Conservation (phyloP, 2,329 filamentous ascomycete genomes). For the Pseudocercospora eumusae region DNA sequence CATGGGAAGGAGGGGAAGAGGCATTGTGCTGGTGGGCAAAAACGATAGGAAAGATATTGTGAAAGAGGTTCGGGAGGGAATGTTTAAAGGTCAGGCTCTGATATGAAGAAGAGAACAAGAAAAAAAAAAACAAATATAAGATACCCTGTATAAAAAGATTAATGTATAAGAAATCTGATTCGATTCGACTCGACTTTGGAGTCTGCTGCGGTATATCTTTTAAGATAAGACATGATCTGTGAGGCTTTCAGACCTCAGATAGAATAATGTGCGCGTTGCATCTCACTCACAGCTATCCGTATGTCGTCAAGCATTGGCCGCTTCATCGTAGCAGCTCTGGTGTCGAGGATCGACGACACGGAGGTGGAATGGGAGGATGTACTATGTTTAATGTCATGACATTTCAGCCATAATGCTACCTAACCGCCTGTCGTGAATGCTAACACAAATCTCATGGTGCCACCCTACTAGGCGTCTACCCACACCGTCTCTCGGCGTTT, state of each 20-base stretch:
- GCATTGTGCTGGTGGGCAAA: constrained; percentile 86
- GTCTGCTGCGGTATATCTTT: too few species aligned
- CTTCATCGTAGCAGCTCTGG: not conserved
- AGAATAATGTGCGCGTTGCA: too few species aligned
- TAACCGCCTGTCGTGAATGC: constrained; percentile 7
- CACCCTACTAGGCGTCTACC: constrained; percentile 1
- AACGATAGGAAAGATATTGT: constrained; percentile 88
- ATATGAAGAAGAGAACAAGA: too few species aligned
- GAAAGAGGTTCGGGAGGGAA: constrained; percentile 80
- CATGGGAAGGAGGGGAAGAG: constrained; percentile 87
- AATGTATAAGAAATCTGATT: not conserved
- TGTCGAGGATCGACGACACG: not conserved
- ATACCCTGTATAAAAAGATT: not conserved
- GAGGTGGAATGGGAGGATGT: not conserved
- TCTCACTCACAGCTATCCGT: not conserved
- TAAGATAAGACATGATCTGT: too few species aligned
- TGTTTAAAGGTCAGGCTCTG: constrained; percentile 54
- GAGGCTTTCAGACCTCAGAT: too few species aligned
- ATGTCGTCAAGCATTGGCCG: not conserved
- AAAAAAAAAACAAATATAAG: constrained; percentile 24
- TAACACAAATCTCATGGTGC: constrained; percentile 8
- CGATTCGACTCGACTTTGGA: not conserved
- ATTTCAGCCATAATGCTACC: constrained; percentile 4
- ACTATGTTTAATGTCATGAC: constrained; percentile 11
- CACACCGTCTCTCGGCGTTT: not conserved